These are phyloP conservation scores for Akanthomyces muscarius DNA, from an alignment of 2,329 filamentous ascomycete genomes.

Conservation along the genomic window DNA sequence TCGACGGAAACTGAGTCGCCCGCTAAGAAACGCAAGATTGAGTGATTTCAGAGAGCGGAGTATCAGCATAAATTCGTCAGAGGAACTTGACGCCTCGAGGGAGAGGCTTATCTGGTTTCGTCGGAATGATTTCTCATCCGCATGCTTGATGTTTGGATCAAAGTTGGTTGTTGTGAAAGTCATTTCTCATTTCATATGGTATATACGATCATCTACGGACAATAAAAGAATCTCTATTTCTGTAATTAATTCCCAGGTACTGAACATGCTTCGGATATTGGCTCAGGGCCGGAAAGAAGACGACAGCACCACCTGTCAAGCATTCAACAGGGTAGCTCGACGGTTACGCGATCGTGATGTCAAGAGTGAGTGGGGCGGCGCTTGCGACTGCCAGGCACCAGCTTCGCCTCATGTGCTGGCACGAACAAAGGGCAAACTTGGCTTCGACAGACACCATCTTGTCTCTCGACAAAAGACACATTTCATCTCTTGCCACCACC, in stretches of 20 bases:
- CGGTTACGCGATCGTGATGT: constrained; percentile 6
- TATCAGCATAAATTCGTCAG: background rate
- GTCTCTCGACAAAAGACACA: background rate
- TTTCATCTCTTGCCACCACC: background rate
- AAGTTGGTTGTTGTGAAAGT: too few species aligned
- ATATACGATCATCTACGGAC: too few species aligned
- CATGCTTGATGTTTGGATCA: too few species aligned
- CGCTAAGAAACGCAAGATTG: constrained; percentile 35
- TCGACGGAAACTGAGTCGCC: constrained; percentile 21
- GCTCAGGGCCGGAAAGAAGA: too few species aligned
- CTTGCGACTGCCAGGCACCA: constrained; percentile 4
- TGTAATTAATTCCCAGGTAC: too few species aligned
- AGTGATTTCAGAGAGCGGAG: constrained; percentile 29
- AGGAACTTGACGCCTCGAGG: background rate
- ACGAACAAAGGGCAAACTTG: background rate
- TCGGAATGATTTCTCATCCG: too few species aligned
- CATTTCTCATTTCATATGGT: background rate
- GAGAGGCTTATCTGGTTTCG: too few species aligned
- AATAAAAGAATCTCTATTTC: too few species aligned
- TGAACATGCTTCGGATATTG: too few species aligned
- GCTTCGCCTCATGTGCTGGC: background rate
- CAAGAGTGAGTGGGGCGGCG: background rate
- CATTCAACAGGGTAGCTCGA: background rate
- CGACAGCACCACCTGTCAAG: background rate
- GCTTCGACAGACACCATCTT: background rate